Evolutionary conservation across 2,329 filamentous ascomycete genomes (phyloP), one percentile per base, ranked within the genome.

Genomic region (Capronia americana): DNA sequence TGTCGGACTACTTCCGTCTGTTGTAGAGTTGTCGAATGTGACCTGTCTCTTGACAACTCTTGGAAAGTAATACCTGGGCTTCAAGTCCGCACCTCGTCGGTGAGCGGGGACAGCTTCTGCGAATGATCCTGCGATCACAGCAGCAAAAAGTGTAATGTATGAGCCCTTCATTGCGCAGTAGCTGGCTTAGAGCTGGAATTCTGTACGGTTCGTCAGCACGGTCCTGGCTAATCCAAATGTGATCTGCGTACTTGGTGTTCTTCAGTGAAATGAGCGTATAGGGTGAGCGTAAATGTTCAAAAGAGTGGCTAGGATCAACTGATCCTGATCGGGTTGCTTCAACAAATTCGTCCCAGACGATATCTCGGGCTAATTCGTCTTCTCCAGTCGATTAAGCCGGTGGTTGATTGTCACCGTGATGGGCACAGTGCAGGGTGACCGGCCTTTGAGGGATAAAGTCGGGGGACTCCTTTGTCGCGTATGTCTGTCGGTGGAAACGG

Each of bases 1-100:
- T 4, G 62, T 57, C 32, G 56, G 55, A 24, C 56, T 59, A 28
- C 26, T 57, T 14, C 17, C 48, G 26, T 53, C 48, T 17, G 58
- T 57, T 24, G 67, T 70, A 17, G 61, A 57, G 28, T 66, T 66
- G 51, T 66, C 62, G 11, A 63, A 63, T n/a, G 41, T 63, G 23
- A 73, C 59, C 28, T 72, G 66, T 61, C 74, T 71, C 62, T 74
- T 75, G 17, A 76, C 70, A 48, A 70, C 70, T 58, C 65, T 66
- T 24, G 73, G 74, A 57, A 74, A 71, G 61, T 75, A 75, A 58
- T 74, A 74, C 46, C 69, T 67, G 32, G 74, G 74, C 51, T 68
- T 74, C 41, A 69, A 48, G 20, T 70, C 69, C 17, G 59, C 57
- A 34, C 67, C 68, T 14, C 64, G 70, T 17, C 65, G 69, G 48